These are phyloP conservation scores for Brassica cretica DNA, from an alignment of 345 rosid species.

Conservation along the genomic window DNA sequence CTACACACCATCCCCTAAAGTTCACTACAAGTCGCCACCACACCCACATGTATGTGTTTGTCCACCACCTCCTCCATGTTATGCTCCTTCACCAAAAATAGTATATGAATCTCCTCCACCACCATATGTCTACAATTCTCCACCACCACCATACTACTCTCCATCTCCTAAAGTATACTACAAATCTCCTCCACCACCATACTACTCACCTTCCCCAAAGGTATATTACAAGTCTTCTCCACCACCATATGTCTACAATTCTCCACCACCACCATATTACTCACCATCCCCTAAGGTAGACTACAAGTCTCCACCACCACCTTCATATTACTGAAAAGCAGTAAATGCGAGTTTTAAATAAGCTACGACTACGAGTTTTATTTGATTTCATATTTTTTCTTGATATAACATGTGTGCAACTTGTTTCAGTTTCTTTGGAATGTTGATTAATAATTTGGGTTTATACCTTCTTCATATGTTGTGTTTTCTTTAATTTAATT, in stretches of 20 bases:
- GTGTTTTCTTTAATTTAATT: no score
- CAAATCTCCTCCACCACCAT: neutral
- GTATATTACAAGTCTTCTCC: neutral
- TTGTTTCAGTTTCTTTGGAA: no score
- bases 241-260: neutral
- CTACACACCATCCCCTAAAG: conserved; percentile 5
- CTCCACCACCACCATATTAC: neutral
- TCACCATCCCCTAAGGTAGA: neutral
- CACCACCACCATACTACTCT: neutral
- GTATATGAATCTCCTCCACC: neutral
- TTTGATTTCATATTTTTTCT: neutral
- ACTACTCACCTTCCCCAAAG: neutral
- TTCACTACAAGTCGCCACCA: neutral
- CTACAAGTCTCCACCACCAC: neutral
- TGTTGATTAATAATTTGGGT: no score
- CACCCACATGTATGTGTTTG: neutral
- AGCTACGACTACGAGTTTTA: neutral
- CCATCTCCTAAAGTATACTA: neutral
- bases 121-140: neutral
- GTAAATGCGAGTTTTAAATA: neutral
- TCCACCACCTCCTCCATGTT: conserved; percentile 17
- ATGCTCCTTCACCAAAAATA: neutral
- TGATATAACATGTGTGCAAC: no score
- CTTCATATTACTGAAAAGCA: neutral
- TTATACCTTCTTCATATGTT: no score